Percentiles rank a stretch among this genome's conserved stretches.
Conservation (phyloP, 179 eudicot genomes). For the Spinacia oleracea region DNA sequence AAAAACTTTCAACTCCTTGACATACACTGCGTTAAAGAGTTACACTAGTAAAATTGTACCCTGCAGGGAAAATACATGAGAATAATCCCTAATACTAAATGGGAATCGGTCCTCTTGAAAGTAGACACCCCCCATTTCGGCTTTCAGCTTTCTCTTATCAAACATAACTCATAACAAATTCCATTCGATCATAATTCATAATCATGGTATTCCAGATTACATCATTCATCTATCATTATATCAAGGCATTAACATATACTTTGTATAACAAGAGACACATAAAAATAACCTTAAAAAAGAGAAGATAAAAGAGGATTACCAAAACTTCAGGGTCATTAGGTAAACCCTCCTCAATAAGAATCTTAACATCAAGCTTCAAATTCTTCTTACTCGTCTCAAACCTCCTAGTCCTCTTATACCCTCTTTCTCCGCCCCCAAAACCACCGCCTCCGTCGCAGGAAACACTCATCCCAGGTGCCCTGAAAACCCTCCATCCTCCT, state of each 20-base stretch:
- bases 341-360: conserved; percentile 78
- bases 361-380: conserved; percentile 70
- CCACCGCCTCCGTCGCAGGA: conserved; percentile 39
- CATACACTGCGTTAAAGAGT: background rate
- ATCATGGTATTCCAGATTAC: background rate
- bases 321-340: conserved; percentile 77
- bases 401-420: conserved; percentile 49
- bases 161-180: background rate
- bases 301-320: conserved; percentile 30
- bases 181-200: background rate
- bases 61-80: background rate
- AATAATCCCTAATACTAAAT: background rate
- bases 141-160: background rate
- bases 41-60: background rate
- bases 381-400: conserved; percentile 45
- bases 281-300: background rate
- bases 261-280: background rate
- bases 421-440: conserved; percentile 48
- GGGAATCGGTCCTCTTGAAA: background rate
- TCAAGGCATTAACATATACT: no score
- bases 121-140: background rate
- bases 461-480: conserved; percentile 32
- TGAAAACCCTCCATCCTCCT: conserved; percentile 27
- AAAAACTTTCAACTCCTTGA: background rate
- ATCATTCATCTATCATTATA: background rate